Base-by-base conservation (phyloP, 768 basidiomycete genomes). In the Amanita rimosa region DNA sequence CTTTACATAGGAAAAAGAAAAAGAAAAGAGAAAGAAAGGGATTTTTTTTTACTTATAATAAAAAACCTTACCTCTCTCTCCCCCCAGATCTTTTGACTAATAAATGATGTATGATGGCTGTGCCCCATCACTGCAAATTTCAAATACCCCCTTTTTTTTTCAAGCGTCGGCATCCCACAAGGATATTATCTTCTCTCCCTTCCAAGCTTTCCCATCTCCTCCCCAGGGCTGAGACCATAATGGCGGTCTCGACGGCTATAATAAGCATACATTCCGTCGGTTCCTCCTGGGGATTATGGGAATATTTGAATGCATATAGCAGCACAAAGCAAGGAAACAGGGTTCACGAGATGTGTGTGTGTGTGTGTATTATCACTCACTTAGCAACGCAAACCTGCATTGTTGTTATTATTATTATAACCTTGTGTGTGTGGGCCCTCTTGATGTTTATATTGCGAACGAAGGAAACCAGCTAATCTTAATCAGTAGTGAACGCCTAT, bases 111-210 rank as follows among this genome's bases (percentile, higher is more conserved):
- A 17, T 41, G 40, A 41, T 41, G 40, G 40, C 40, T 14, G 40
- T 22, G 40, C 22, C 21, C n/a, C 36, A 37, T 37, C 36, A 42
- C 16, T 6, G 21, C 21, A 45, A 29, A n/a, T 45, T 45, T 33
- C n/a, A 33, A 45, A 45, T 44, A 33, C 44, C 44, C 44, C 26
- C 27, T 27, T 27, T 33, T 27, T 33, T 44, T 45, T 45, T 35
- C 29, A 16, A 33, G 44, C 27, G 33, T 26, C 16, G 19, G 27
- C 14, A 45, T 16, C 16, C 44, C 24, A 33, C 27, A 14, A 6
- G 14, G 10, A 8, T 29, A 11, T 27, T 2, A 31, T 24, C 43
- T 3, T 27, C 7, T 6, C 40, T 13, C 40, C n/a, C 40, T 41
- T 24, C n/a, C n/a, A n/a, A n/a, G n/a, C n/a, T n/a, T n/a, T n/a